Conservation (phyloP, 768 basidiomycete genomes). For the Leccinum imitatum region DNA sequence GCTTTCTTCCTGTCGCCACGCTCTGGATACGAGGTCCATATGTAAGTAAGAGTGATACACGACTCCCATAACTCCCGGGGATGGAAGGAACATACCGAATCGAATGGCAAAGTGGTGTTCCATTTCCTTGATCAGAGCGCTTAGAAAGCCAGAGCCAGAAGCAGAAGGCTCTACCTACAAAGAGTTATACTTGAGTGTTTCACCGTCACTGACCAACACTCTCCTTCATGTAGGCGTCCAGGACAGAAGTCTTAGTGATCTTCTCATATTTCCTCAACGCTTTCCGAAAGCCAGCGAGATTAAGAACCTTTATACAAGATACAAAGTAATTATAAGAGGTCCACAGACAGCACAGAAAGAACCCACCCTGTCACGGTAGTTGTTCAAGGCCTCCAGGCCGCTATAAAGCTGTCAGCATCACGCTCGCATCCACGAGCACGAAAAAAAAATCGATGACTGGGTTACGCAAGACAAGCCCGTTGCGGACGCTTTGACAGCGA, state of each 20-base stretch:
- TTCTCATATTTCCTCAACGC: conserved; percentile 87
- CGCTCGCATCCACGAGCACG: not conserved
- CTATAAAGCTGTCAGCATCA: conserved; percentile 37
- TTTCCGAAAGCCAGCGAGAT: conserved; percentile 88
- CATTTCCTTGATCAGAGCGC: conserved; percentile 68
- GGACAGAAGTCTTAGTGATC: conserved; percentile 66
- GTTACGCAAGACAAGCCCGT: not conserved
- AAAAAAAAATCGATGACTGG: not conserved
- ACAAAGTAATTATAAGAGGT: not conserved
- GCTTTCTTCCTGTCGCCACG: conserved; percentile 82
- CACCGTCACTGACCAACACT: conserved; percentile 29
- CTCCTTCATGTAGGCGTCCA: conserved; percentile 78
- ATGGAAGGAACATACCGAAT: conserved; percentile 58
- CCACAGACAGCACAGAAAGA: not conserved
- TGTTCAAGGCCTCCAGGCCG: conserved; percentile 80
- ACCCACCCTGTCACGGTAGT: conserved; percentile 66
- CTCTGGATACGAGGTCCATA: conserved; percentile 31
- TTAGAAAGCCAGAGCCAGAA: conserved; percentile 66
- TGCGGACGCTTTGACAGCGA: not conserved
- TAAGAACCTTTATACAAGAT: conserved; percentile 59
- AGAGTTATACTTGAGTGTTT: not conserved
- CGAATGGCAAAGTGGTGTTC: conserved; percentile 73
- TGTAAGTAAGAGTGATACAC: not conserved
- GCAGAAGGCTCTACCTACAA: conserved; percentile 64
- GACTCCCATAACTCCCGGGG: not conserved